Evolutionary conservation across 768 basidiomycete species (phyloP), one percentile per base, ranked within the genome.

Genomic region (Phlebiopsis flavidoalba): DNA sequence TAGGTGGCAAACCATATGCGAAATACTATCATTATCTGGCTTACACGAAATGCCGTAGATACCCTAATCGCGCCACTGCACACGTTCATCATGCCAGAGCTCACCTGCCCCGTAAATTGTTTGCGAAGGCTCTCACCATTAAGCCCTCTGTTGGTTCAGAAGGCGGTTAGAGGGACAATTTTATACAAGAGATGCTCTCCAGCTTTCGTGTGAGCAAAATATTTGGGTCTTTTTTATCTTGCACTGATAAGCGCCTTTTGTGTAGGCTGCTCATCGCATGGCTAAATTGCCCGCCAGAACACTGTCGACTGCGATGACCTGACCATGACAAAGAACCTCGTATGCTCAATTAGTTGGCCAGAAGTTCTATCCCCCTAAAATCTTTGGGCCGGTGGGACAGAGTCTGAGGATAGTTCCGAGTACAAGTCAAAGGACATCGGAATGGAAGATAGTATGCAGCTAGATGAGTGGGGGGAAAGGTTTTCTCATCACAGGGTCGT

Each of bases 301-400:
- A n/a, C 79, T 88, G 3, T 77, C 79, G 5, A 75, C 85, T 6
- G 77, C 91, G 15, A 77, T 80, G 1, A 79, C 83, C 0, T 96
- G 12, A 83, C 75, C 60, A 82, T 96, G 83, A 97, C 96, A 2
- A n/a, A 82, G 95, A 55, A 89, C 93, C 0, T 91, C 94, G 1
- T 99, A 97, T 72, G 97, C 97, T 7, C 97, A 98, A 69, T 77
- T 98, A 26, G 72, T 88, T 37, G 91, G 94, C 6, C 97, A 98
- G 73, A 91, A 86, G 58, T 98, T 98, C 71, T 89, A 87, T 69
- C 89, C 96, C 5, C 94, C 95, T 1, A 94, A 90, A 69, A 77
- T 90, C 26, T 99, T 98, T 68, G 92, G 93, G 5, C n/a, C 79
- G 80, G 56, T 89, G 86, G n/a, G 79, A 71, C 77, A 62, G 88